Percentiles rank a stretch among this genome's conserved stretches.
phyloP scores from a whole-genome alignment of 2,329 filamentous ascomycete species.

The Fusarium verticillioides region DNA sequence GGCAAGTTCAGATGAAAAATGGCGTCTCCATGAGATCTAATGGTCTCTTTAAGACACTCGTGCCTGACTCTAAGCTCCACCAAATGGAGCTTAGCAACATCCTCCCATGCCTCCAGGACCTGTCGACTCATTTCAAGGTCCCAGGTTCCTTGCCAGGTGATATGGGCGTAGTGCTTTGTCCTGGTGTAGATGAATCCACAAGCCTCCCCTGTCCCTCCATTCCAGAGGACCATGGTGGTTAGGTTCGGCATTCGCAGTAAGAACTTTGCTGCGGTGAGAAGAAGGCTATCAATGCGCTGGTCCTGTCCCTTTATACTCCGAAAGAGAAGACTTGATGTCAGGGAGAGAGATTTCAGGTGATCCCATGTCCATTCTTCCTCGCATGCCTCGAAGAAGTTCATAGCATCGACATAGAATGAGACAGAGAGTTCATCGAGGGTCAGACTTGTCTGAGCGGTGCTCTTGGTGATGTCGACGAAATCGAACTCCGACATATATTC shows the following conservation, averaged over 20 bases:
- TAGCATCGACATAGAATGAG: not conserved
- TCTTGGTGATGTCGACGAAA: not conserved
- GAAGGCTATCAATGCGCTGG: fast-evolving
- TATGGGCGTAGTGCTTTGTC: not conserved
- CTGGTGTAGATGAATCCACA: conserved; percentile 5
- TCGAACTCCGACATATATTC: not conserved
- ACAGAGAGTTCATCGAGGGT: not conserved
- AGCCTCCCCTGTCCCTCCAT: not conserved
- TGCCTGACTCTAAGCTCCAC: not conserved
- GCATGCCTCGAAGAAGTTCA: not conserved
- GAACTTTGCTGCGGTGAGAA: not conserved
- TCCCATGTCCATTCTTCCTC: not conserved
- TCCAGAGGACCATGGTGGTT: conserved; percentile 3
- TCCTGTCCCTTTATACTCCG: too few species aligned
- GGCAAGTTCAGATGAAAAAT: conserved; percentile 5
- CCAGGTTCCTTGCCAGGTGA: conserved; percentile 8
- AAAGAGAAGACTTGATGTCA: not conserved
- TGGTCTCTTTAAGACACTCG: not conserved
- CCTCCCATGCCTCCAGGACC: not conserved
- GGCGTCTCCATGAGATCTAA: conserved; percentile 22
- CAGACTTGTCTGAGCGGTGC: not conserved
- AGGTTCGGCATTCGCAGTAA: not conserved
- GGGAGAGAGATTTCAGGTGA: not conserved
- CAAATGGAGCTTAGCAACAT: not conserved
- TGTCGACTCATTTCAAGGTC: not conserved